Conservation (phyloP, 441 rosid species). For the Hura crepitans region DNA sequence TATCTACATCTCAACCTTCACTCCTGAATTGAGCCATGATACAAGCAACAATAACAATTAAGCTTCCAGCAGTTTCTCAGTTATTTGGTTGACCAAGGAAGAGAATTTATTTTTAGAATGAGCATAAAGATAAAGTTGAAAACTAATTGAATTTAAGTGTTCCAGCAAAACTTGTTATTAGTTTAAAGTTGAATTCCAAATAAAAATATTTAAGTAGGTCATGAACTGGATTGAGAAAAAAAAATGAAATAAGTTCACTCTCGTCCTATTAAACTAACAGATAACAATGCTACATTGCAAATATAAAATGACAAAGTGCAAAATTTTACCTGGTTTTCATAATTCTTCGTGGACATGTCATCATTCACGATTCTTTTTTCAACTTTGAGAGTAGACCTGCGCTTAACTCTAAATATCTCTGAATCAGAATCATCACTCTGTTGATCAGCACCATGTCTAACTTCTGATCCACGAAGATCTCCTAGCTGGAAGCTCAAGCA, state of each 20-base stretch:
- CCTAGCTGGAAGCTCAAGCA: conserved; percentile 23
- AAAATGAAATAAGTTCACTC: background rate
- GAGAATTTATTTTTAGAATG: too few relatives aligned
- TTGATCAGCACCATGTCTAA: conserved; percentile 35
- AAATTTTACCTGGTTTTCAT: conserved; percentile 51
- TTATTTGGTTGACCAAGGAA: background rate
- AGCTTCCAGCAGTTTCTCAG: background rate
- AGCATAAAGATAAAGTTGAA: too few relatives aligned
- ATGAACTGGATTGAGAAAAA: too few relatives aligned
- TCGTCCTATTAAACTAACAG: background rate
- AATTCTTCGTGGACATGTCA: conserved; percentile 32
- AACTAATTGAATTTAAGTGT: too few relatives aligned
- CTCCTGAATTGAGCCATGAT: background rate
- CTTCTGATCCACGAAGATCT: conserved; percentile 29
- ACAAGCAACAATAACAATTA: background rate
- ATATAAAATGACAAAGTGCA: background rate
- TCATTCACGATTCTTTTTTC: conserved; percentile 48
- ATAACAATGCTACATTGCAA: background rate
- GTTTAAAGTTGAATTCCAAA: background rate
- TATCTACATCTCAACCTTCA: background rate
- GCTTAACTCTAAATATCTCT: conserved; percentile 86
- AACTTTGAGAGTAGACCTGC: conserved; percentile 60
- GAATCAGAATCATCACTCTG: conserved; percentile 81
- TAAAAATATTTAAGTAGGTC: background rate
- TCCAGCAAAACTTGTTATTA: too few relatives aligned